Conservation (phyloP, 192 early-diverging fungal species). For the Backusella sp. region DNA sequence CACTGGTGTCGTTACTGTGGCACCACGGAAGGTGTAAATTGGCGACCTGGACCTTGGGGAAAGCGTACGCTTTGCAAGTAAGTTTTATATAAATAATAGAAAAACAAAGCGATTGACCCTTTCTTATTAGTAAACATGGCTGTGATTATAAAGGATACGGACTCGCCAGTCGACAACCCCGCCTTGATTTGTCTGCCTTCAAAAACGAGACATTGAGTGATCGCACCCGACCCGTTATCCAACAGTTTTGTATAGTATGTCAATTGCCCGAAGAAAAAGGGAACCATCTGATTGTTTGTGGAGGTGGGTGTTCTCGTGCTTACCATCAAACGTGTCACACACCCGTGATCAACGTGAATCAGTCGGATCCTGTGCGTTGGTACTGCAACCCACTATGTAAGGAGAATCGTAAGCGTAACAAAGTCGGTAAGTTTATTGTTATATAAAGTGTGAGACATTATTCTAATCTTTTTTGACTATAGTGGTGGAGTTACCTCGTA, state of each 20-base stretch:
- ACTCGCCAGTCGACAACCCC: conserved; percentile 83
- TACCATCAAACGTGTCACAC: conserved; percentile 17
- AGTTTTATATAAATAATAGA: conserved; percentile 19
- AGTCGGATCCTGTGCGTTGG: conserved; percentile 15
- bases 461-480: conserved; percentile 25
- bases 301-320: conserved; percentile 24
- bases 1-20: conserved; percentile 95
- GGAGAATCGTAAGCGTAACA: conserved; percentile 20
- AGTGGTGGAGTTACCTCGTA: conserved; percentile 59
- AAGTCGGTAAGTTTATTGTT: conserved; percentile 11
- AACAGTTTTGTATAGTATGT: not conserved
- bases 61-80: conserved; percentile 93
- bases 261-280: not conserved
- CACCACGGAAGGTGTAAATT: conserved; percentile 87
- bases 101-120: not conserved
- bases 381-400: conserved; percentile 17
- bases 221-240: not conserved
- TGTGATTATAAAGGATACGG: conserved; percentile 96
- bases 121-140: conserved; percentile 71
- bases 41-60: conserved; percentile 93
- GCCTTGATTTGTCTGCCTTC: conserved; percentile 80
- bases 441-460: no score
- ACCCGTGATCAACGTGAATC: not conserved
- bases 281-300: conserved; percentile 3
- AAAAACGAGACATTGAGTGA: not conserved